Conservation (phyloP, 2,329 filamentous ascomycete species). For the Calonectria ilicicola region DNA sequence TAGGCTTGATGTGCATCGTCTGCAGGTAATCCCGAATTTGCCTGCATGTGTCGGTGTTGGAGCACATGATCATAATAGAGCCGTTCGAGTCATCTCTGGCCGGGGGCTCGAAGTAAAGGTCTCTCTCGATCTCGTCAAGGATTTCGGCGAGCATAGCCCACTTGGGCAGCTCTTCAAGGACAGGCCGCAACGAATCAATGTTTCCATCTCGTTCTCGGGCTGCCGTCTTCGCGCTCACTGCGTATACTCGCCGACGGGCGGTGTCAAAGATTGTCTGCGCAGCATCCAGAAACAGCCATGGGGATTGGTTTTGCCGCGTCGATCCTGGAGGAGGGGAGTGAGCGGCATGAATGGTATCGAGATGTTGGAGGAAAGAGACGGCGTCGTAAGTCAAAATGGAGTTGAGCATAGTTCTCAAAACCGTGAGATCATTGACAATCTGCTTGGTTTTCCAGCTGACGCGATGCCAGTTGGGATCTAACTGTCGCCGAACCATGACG, state of each 20-base stretch:
- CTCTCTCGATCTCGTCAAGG: conserved; percentile 91
- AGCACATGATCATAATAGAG: conserved; percentile 96
- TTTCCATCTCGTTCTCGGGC: conserved; percentile 57
- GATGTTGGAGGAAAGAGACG: conserved; percentile 90
- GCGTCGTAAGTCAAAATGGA: conserved; percentile 87
- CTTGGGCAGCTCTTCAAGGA: conserved; percentile 95
- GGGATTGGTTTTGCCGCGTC: conserved; percentile 88
- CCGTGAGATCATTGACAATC: conserved; percentile 89
- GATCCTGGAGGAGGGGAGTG: conserved; percentile 90
- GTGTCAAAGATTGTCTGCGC: conserved; percentile 95
- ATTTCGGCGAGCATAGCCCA: conserved; percentile 92
- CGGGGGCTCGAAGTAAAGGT: conserved; percentile 85
- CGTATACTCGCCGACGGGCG: conserved; percentile 88
- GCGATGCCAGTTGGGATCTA: conserved; percentile 97
- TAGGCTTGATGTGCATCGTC: conserved; percentile 83
- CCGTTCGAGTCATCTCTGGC: conserved; percentile 87
- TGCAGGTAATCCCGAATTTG: conserved; percentile 93
- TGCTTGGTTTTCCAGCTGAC: conserved; percentile 95
- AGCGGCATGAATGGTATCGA: conserved; percentile 93
- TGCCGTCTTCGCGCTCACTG: conserved; percentile 70
- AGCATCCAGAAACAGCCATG: conserved; percentile 96
- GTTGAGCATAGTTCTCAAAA: conserved; percentile 86
- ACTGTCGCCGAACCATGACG: conserved; percentile 84
- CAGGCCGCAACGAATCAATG: conserved; percentile 76
- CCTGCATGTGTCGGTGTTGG: conserved; percentile 84